Base-by-base conservation (phyloP, 805 yeast genomes). In the Ascoidea rubescens region DNA sequence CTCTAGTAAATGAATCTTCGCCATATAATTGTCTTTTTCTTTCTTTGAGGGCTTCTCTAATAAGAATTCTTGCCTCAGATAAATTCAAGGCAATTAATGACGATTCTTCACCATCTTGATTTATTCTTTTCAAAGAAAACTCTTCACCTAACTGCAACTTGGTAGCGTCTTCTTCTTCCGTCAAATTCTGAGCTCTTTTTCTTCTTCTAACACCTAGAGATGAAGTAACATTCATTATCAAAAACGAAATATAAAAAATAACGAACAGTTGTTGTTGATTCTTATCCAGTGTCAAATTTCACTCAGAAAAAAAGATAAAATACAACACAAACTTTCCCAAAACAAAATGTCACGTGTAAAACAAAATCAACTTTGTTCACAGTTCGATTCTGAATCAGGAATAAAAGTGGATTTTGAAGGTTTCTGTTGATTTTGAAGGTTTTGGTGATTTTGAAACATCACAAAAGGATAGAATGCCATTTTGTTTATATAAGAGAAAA, bases 141-240 rank as follows among this genome's bases (percentile, higher is more conserved):
- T 93, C 99, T 31, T 96, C 91, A 7, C 99, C 99, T 53, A 93
- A 76, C 62, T 85, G 84, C 59, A 93, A 74, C 50, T 78, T 75
- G 0, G 96, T 80, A 0, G 98, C 95, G 62, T 93, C 95, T 63
- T 91, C 98, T 62, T 90, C 74, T 54, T 50, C 63, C 61, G 70
- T 80, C 55, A 67, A 73, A 31, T 76, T 73, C 57, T 73, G 73
- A 53, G 72, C 77, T 46, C 68, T 71, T 50, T 82, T 78, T 67
- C 96, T 79, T 70, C 95, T 81, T 64, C 88, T 78, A 48, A 85
- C 86, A 50, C 87, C 77, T 4, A 96, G 86, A 50, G 96, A 86
- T 45, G 95, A 87, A 44, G 96, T 85, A 45, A 87, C 81, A 66
- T 89, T 89, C 96, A 89, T 88, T 17, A 31, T 62, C 28, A 21